phyloP scores from a whole-genome alignment of 345 rosid genomes.

The Litchi chinensis region DNA sequence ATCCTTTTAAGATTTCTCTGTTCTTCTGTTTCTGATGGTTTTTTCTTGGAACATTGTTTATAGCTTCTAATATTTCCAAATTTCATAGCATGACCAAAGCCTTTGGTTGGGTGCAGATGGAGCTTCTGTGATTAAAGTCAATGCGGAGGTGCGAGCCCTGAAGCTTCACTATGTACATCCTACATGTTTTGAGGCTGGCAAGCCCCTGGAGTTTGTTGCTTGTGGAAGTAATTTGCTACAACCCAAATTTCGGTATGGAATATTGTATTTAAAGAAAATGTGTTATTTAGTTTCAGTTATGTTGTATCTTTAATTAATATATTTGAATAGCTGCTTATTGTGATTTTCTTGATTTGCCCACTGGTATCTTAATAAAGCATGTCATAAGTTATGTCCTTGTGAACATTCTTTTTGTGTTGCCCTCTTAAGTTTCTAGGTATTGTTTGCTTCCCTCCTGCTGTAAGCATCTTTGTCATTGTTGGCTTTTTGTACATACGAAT shows the following conservation, averaged over 20 bases:
- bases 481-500: neutral
- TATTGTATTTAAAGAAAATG: constrained; percentile 12
- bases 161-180: constrained; percentile 89
- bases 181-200: constrained; percentile 88
- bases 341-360: neutral
- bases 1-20: neutral
- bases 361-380: neutral
- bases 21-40: neutral
- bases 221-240: constrained; percentile 84
- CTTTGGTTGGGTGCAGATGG: constrained; percentile 49
- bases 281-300: neutral
- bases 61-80: neutral
- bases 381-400: neutral
- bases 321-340: neutral
- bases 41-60: constrained; percentile 2
- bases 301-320: constrained; percentile 5
- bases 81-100: constrained; percentile 9
- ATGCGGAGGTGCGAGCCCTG: constrained; percentile 57
- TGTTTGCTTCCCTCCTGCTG: neutral
- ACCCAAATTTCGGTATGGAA: constrained; percentile 68
- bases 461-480: neutral
- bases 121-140: constrained; percentile 57
- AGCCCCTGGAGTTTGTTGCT: constrained; percentile 79
- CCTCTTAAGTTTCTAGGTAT: constrained; percentile 1
- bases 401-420: neutral